Evolutionary conservation across 805 yeast genomes (phyloP), one percentile per base, ranked within the genome.

Genomic region (Saccharomycodes ludwigii): DNA sequence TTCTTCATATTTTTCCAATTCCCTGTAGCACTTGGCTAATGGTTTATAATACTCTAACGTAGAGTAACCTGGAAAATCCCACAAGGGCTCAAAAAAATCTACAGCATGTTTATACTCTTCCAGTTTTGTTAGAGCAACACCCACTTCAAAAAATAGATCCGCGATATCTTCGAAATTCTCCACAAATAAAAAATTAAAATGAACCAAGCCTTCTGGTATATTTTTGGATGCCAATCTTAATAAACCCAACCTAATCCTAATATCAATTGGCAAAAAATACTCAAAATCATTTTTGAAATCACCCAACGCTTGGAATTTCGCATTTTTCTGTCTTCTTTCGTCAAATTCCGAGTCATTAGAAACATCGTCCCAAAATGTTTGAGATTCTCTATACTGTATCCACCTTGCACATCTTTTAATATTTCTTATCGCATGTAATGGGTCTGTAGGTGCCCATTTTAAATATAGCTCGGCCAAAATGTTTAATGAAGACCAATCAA

Each of bases 401-500:
- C 94, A 85, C 39, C 98, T 61, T 0, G 94, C 71, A 8, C 81
- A 78, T 18, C 66, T 58, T 42, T 79, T 79, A 20, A 84, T 67
- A 1, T 74, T 63, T 34, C 66, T 68, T 12, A 84, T 66, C 1
- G 86, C 91, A 8, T 68, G 59, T 7, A 51, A 51, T 65, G 73
- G 79, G 4, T 78, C 73, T 27, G 71, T 73, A 35, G 73, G 77
- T 2, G 45, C 35, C 7, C 40, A 33, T 32, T 73, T 71, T n/a
- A 74, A 65, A 44, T 80, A 79, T 23, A 88, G 59, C 45, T 91
- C 97, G 6, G 81, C 68, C 26, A 88, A 59, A 37, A 84, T 82
- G 45, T 91, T 88, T 29, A 88, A 62, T 37, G 82, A 86, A 0
- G 94, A 78, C 94, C 94, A 91, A 30, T 74, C 84, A 51, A 88